A percentile compares a stretch with the other conserved stretches of the same genome.
phyloP scores from a whole-genome alignment of 106 monocot species.

The Dactylorhiza incarnata region DNA sequence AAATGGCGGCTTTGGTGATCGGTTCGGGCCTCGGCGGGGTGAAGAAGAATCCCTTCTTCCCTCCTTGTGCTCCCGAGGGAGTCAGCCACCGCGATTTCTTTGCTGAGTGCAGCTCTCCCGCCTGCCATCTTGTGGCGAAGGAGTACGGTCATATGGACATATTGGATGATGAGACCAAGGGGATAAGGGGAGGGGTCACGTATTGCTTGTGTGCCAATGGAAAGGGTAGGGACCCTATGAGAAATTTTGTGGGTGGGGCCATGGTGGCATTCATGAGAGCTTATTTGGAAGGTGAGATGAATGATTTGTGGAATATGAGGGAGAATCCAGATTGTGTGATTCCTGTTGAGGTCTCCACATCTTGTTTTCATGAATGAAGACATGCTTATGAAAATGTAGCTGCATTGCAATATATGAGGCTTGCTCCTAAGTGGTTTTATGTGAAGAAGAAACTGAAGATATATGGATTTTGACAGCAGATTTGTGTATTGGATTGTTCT shows the following conservation, averaged over 20 bases:
- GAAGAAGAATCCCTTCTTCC: constrained; percentile 44
- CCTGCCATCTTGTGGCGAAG: constrained; percentile 52
- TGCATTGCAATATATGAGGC: not conserved
- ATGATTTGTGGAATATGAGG: constrained; percentile 23
- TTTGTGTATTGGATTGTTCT: too few relatives aligned
- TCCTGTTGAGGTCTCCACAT: constrained; percentile 35
- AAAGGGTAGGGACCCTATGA: constrained; percentile 44
- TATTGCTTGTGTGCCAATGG: constrained; percentile 66
- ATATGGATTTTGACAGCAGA: not conserved
- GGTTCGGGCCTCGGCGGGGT: constrained; percentile 60
- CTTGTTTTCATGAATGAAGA: constrained; percentile 6
- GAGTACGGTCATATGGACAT: constrained; percentile 82
- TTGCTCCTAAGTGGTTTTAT: not conserved
- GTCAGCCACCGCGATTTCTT: constrained; percentile 76
- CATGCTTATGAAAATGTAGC: not conserved
- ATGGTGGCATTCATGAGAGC: constrained; percentile 73
- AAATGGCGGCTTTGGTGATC: constrained; percentile 47
- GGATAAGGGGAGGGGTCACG: constrained; percentile 44
- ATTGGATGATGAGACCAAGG: constrained; percentile 78
- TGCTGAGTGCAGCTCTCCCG: constrained; percentile 54
- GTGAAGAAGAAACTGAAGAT: not conserved
- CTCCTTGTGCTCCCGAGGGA: constrained; percentile 68
- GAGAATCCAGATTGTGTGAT: constrained; percentile 18
- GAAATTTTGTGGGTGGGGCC: constrained; percentile 64
- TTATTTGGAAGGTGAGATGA: constrained; percentile 30